Conservation (phyloP, 768 basidiomycete species). For the Lentinula lateritia region DNA sequence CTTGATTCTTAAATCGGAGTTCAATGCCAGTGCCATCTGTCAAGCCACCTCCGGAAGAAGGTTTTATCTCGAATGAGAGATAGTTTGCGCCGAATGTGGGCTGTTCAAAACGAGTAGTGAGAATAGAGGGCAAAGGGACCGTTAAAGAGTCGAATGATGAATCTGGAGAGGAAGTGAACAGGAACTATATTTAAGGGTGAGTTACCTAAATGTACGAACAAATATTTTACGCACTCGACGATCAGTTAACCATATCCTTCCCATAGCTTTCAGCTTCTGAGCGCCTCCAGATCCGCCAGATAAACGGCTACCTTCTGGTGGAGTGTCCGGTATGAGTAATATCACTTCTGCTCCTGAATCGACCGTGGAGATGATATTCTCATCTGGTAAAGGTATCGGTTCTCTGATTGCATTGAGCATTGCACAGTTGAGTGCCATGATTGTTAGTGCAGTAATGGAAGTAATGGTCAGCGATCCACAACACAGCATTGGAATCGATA, state of each 20-base stretch:
- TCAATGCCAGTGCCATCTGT: constrained; percentile 59
- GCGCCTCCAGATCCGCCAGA: constrained; percentile 50
- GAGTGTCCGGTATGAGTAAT: constrained; percentile 52
- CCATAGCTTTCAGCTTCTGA: constrained; percentile 54
- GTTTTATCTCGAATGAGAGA: constrained; percentile 59
- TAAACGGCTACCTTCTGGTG: constrained; percentile 28
- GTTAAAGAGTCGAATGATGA: constrained; percentile 11
- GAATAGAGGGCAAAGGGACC: constrained; percentile 58
- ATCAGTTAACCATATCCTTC: constrained; percentile 63
- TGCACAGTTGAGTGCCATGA: constrained; percentile 80
- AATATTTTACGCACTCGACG: constrained; percentile 48
- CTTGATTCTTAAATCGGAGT: constrained; percentile 60
- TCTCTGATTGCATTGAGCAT: constrained; percentile 50
- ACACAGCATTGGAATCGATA: too few relatives aligned
- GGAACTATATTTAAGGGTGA: constrained; percentile 27
- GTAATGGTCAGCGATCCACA: too few relatives aligned
- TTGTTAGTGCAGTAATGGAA: not conserved
- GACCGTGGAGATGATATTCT: constrained; percentile 51
- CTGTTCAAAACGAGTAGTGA: constrained; percentile 71
- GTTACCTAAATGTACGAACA: not conserved
- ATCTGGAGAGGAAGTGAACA: constrained; percentile 28
- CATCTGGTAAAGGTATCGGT: constrained; percentile 61
- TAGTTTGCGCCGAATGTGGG: constrained; percentile 70
- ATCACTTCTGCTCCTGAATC: constrained; percentile 54
- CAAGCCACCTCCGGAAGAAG: constrained; percentile 62